Conservation (phyloP, 2,329 filamentous ascomycete genomes). For the Nigrospora sphaerica region DNA sequence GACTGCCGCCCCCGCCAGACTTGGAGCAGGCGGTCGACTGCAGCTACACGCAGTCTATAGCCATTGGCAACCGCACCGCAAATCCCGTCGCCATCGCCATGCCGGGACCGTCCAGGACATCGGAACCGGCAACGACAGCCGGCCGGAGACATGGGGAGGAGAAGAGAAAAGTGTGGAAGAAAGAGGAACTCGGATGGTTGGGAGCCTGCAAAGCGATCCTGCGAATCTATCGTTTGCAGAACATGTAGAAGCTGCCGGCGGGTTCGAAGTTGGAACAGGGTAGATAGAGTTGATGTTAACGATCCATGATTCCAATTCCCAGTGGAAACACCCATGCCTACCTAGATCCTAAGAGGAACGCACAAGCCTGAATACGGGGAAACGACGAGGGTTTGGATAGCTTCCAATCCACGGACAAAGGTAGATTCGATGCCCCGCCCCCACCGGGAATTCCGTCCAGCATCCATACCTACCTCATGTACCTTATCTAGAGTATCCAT, state of each 20-base stretch:
- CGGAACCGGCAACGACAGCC: constrained; percentile 19
- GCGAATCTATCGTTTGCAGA: constrained; percentile 20
- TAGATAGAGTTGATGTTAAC: too few species aligned
- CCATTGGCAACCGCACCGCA: constrained; percentile 4
- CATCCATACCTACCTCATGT: too few species aligned
- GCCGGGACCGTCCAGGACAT: constrained; percentile 8
- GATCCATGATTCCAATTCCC: too few species aligned
- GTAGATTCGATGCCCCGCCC: too few species aligned
- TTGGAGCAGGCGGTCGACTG: constrained; percentile 9
- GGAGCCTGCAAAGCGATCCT: constrained; percentile 36
- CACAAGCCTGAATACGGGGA: too few species aligned
- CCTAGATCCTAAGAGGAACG: too few species aligned
- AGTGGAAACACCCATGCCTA: too few species aligned
- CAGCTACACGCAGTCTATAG: constrained; percentile 6
- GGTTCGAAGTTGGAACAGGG: too few species aligned
- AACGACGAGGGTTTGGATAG: too few species aligned
- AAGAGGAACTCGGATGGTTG: constrained; percentile 35
- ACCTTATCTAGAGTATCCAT: too few species aligned
- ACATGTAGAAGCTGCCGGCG: constrained; percentile 1
- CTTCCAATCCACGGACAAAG: too few species aligned
- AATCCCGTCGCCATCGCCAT: constrained; percentile 2
- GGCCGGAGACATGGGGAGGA: constrained; percentile 19
- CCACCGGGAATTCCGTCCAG: too few species aligned
- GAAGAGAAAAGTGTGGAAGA: constrained; percentile 29
- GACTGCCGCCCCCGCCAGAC: constrained; percentile 1